Evolutionary conservation across 2,329 filamentous ascomycete genomes (phyloP).

Genomic region (Polytolypa hystricis): DNA sequence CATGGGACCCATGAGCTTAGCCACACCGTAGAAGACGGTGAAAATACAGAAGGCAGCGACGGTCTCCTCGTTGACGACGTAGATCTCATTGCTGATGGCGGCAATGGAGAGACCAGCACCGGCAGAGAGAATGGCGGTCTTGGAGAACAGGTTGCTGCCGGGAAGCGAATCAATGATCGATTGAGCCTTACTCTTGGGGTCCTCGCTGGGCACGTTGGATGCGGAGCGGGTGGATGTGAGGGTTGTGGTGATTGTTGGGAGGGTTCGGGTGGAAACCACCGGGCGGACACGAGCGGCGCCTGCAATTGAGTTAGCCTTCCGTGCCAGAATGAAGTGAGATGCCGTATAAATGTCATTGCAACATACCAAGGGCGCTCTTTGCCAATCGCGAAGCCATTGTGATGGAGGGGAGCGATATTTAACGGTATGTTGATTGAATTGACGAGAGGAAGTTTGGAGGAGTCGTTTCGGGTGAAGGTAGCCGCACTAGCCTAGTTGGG

Average conservation of each 20-base stretch:
- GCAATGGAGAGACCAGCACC: constrained; percentile 83
- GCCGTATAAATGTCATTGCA: constrained; percentile 17
- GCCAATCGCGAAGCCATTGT: constrained; percentile 97
- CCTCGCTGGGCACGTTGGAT: constrained; percentile 70
- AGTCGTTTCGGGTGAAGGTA: constrained; percentile 13
- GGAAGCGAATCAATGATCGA: constrained; percentile 88
- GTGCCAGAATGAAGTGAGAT: background rate
- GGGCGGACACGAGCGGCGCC: constrained; percentile 87
- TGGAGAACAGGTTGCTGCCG: constrained; percentile 83
- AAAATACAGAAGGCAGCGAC: constrained; percentile 87
- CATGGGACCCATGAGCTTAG: constrained; percentile 84
- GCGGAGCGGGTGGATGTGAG: constrained; percentile 57
- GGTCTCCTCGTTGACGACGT: constrained; percentile 98
- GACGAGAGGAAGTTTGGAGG: constrained; percentile 1
- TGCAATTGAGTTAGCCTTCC: constrained; percentile 36
- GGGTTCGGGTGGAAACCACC: constrained; percentile 60
- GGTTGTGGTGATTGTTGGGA: constrained; percentile 63
- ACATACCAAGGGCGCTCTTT: constrained; percentile 89
- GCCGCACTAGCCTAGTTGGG: constrained; percentile 21
- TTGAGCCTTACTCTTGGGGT: constrained; percentile 94
- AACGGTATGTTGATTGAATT: constrained; percentile 20
- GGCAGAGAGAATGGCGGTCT: constrained; percentile 93
- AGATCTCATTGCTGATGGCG: constrained; percentile 98
- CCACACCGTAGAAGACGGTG: constrained; percentile 82
- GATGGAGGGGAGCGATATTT: constrained; percentile 30